Evolutionary conservation across 176 grass and related monocot species (phyloP), one percentile per base, ranked within the genome.

Genomic region (Aegilops sharonensis): DNA sequence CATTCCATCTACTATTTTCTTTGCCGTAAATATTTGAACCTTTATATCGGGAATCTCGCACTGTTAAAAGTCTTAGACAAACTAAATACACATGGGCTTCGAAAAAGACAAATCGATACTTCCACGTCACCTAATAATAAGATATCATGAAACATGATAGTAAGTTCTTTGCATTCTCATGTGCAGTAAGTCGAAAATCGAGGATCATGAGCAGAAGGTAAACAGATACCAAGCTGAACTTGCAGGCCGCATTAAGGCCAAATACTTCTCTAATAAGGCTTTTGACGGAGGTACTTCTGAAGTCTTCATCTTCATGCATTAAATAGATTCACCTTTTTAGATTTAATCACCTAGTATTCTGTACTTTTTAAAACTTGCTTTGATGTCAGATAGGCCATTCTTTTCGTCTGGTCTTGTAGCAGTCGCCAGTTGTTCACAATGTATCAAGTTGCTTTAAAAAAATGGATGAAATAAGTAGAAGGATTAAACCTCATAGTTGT

Each of bases 241-340:
- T 54, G 88, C 88, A 80, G 85, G 84, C 48, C 71, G 89, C 68
- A 61, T 95, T 73, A 95, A 90, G 78, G 79, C 88, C 21, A 95
- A 95, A 45, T 92, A 90, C 70, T 95, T 95, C 69, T 92, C 90
- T 63, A 87, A 88, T 86, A 95, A 92, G 67, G 73, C 85, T 79
- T 92, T 90, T 64, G 81, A 89, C 5, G 91, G 90, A 92, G 93
- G 90, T 94, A 88, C 18, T 71, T 7, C 47, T 80, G 13, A 48
- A 69, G 20, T 39, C 11, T 77, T 81, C 27, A 62, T 37, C 61
- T 47, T 77, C 13, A 34, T 74, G 35, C 60, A 45, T 6, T 81
- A 47, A 78, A 32, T 45, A 61, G 64, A 83, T 34, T 67, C 20
- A 78, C 59, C 21, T 23, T 62, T 24, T 24, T 62, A 62, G 59